A percentile compares a stretch with the other conserved stretches of the same genome.
phyloP scores from a whole-genome alignment of 352 stramenopile species.

The Pythium periplocum region DNA sequence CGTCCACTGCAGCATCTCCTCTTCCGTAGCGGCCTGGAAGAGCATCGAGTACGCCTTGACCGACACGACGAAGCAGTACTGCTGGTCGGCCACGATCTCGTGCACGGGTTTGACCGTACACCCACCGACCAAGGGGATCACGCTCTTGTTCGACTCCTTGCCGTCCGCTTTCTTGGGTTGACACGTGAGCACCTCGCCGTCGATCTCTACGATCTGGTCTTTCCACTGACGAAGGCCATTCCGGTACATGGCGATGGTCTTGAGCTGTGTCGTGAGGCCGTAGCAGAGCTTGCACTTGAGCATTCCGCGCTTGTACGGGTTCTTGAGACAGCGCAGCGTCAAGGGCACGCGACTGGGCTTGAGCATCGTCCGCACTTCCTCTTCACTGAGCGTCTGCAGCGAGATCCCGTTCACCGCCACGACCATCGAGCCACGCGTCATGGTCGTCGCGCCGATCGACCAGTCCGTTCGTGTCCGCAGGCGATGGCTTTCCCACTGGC shows the following conservation, averaged over 20 bases:
- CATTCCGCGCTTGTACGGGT: constrained; percentile 37
- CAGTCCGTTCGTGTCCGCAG: constrained; percentile 45
- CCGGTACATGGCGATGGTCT: constrained; percentile 47
- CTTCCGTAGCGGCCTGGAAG: constrained; percentile 48
- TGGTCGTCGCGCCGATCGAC: constrained; percentile 14
- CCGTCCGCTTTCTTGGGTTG: constrained; percentile 17
- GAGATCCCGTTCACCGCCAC: constrained; percentile 57
- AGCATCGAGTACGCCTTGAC: constrained; percentile 56
- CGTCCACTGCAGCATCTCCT: constrained; percentile 49
- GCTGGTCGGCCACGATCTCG: constrained; percentile 51
- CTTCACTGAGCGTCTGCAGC: constrained; percentile 46
- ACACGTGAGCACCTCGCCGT: constrained; percentile 56
- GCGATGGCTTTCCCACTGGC: constrained; percentile 54
- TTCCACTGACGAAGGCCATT: constrained; percentile 40
- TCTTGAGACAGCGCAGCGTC: constrained; percentile 43
- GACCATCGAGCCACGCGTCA: constrained; percentile 50
- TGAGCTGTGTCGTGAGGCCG: constrained; percentile 51
- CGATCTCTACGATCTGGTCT: constrained; percentile 61
- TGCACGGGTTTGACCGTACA: constrained; percentile 63
- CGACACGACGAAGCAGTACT: constrained; percentile 64
- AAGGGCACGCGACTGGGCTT: constrained; percentile 27
- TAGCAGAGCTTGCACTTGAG: constrained; percentile 47
- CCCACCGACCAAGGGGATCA: constrained; percentile 36
- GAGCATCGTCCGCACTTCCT: constrained; percentile 37
- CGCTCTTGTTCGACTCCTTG: constrained; percentile 15